phyloP scores from a whole-genome alignment of 2,329 filamentous ascomycete genomes.

The Exophiala calicioides region DNA sequence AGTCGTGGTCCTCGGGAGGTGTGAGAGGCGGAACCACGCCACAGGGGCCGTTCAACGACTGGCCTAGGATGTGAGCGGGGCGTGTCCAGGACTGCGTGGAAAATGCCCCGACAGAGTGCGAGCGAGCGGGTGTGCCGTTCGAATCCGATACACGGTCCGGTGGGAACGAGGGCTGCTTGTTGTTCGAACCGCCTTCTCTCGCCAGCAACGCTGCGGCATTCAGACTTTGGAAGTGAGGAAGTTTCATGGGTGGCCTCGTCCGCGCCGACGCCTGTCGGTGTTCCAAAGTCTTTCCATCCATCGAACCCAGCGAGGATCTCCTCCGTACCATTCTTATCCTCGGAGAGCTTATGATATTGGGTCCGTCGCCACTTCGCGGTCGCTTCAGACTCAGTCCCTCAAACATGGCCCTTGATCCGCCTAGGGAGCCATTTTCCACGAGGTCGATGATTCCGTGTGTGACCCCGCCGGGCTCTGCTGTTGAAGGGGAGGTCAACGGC shows the following conservation, averaged over 20 bases:
- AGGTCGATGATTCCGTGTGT: constrained; percentile 9
- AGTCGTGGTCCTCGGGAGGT: constrained; percentile 33
- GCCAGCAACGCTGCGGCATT: neutral
- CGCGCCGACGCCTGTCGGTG: neutral
- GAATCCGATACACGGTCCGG: neutral
- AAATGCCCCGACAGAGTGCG: constrained; percentile 3
- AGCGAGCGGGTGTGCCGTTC: constrained; percentile 2
- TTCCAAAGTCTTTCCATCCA: constrained; percentile 8
- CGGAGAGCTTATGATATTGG: too few relatives aligned
- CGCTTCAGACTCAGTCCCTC: constrained; percentile 13
- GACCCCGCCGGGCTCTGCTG: constrained; percentile 4
- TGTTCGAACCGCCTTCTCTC: neutral
- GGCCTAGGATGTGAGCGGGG: constrained; percentile 18
- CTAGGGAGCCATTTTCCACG: constrained; percentile 5
- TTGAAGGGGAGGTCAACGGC: constrained; percentile 10
- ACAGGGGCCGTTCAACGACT: constrained; percentile 12
- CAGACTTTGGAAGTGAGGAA: constrained; percentile 6
- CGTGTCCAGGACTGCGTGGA: too few relatives aligned
- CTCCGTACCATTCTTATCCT: constrained; percentile 5
- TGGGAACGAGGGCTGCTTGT: neutral
- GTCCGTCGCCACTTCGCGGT: constrained; percentile 10
- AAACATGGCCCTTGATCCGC: constrained; percentile 9
- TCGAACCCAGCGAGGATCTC: constrained; percentile 20
- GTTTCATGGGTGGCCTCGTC: constrained; percentile 1
- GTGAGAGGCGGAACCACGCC: constrained; percentile 26